Percentiles rank a stretch among this genome's conserved stretches.
These are phyloP conservation scores for Podila verticillata DNA, from an alignment of 192 early-diverging fungal genomes.

Conservation along the genomic window DNA sequence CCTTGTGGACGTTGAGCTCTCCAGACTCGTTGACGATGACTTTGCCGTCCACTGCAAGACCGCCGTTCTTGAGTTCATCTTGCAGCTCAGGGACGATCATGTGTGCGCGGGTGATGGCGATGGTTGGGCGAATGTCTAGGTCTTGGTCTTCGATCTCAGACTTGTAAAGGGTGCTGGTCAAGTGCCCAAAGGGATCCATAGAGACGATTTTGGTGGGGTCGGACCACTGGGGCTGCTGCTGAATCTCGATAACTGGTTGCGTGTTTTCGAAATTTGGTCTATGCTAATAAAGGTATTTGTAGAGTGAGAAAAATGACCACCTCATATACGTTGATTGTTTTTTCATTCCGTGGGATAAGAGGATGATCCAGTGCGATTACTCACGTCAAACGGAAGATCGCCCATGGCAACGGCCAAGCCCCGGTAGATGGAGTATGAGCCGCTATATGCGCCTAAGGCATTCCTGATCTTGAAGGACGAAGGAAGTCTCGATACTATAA, in stretches of 20 bases:
- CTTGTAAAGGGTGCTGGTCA: conserved; percentile 69
- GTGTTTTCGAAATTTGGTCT: conserved; percentile 89
- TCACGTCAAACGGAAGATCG: conserved; percentile 66
- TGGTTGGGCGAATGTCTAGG: conserved; percentile 90
- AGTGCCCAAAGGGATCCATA: conserved; percentile 92
- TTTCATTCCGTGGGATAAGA: background rate
- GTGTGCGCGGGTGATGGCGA: conserved; percentile 94
- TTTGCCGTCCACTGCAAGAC: conserved; percentile 83
- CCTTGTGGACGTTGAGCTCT: conserved; percentile 90
- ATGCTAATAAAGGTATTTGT: conserved; percentile 57
- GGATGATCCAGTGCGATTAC: background rate
- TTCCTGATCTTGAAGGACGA: conserved; percentile 83
- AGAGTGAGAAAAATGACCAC: background rate
- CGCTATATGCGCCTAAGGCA: conserved; percentile 94
- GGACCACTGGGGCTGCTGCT: conserved; percentile 82
- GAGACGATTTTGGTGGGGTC: conserved; percentile 93
- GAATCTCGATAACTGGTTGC: conserved; percentile 83
- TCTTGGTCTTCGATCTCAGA: conserved; percentile 68
- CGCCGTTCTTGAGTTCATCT: conserved; percentile 68
- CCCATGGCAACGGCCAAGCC: conserved; percentile 92
- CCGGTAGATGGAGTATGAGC: conserved; percentile 91
- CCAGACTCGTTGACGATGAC: conserved; percentile 81
- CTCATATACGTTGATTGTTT: background rate
- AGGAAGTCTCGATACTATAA: conserved; percentile 82
- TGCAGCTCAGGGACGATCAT: conserved; percentile 95